Base-by-base conservation (phyloP, 2,329 filamentous ascomycete genomes). In the Aphanoascus verrucosus region DNA sequence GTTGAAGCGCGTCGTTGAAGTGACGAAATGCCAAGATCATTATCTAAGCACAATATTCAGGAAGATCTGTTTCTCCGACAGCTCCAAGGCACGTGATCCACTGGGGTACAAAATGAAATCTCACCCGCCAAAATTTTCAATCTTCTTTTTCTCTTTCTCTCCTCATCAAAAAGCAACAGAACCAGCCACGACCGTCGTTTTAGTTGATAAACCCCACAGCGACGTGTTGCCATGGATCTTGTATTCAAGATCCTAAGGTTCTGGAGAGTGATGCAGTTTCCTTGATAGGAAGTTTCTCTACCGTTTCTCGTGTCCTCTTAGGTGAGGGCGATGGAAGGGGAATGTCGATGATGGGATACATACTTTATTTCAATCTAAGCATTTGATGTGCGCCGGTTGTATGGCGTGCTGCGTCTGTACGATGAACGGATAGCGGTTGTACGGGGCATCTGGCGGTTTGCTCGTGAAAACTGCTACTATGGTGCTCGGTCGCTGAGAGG, bases 331-430 rank as follows among this genome's bases (percentile, higher is more conserved):
- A 83, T 81, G 81, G 75, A 79, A 72, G 73, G 71, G 71, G 75
- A 79, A 83, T 84, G 82, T 83, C 82, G 80, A 83, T 78, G 78
- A 83, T 75, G 79, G 82, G 82, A 81, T 71, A 76, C 70, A 69
- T 67, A 37, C 41, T n/a, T 17, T 28, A 7, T 28, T 28, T 28
- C 3, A 28, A 4, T 7, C 3, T 4, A 28, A 28, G 23, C 7
- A 28, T 28, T 28, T 28, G 23, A 28, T 28, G 23, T 28, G 7
- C 7, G 23, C 23, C 7, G 23, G 23, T 4, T 28, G 23, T 28
- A 7, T 28, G 23, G 23, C 7, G 23, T 28, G 23, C 7, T 28
- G 23, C 23, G 23, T 7, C 23, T 28, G 23, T 7, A 28, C 3
- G 23, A 3, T 28, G 23, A 28, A 28, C 7, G 23, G 23, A 28